Percentiles rank a stretch among this genome's conserved stretches.
Evolutionary conservation across 2,329 filamentous ascomycete genomes (phyloP).

Genomic region (Curvularia eragrostidis): DNA sequence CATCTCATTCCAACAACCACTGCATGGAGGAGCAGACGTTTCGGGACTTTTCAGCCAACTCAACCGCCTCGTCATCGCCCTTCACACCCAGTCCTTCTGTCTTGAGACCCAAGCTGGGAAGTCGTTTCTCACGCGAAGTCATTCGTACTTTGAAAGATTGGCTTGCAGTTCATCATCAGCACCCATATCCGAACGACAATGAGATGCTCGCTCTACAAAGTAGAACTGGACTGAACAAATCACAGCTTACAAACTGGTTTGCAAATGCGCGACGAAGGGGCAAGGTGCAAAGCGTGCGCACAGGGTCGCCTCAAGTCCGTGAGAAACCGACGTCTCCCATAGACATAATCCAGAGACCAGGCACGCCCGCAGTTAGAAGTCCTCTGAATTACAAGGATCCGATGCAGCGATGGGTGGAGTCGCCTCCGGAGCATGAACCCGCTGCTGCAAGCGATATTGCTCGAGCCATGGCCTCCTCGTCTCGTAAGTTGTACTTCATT

Average conservation of each 20-base stretch:
- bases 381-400: constrained; percentile 23
- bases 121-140: constrained; percentile 35
- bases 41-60: constrained; percentile 18
- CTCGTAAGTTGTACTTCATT: constrained; percentile 3
- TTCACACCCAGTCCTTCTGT: constrained; percentile 16
- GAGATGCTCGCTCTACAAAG: constrained; percentile 29
- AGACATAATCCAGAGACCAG: constrained; percentile 34
- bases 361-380: constrained; percentile 27
- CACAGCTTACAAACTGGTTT: constrained; percentile 39
- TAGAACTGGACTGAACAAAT: constrained; percentile 33
- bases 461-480: constrained; percentile 31
- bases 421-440: constrained; percentile 39
- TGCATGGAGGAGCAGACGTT: constrained; percentile 11
- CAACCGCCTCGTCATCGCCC: constrained; percentile 22
- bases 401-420: constrained; percentile 39
- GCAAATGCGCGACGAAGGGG: constrained; percentile 37
- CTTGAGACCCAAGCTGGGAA: constrained; percentile 25
- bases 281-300: constrained; percentile 23
- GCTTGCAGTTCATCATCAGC: constrained; percentile 29
- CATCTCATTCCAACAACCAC: constrained; percentile 5
- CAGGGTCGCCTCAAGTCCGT: constrained; percentile 16
- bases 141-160: constrained; percentile 35
- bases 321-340: constrained; percentile 19
- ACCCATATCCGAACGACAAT: constrained; percentile 33
- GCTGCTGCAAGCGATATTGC: constrained; percentile 33